phyloP scores from a whole-genome alignment of 2,329 filamentous ascomycete genomes.

The Colletotrichum liriopes region DNA sequence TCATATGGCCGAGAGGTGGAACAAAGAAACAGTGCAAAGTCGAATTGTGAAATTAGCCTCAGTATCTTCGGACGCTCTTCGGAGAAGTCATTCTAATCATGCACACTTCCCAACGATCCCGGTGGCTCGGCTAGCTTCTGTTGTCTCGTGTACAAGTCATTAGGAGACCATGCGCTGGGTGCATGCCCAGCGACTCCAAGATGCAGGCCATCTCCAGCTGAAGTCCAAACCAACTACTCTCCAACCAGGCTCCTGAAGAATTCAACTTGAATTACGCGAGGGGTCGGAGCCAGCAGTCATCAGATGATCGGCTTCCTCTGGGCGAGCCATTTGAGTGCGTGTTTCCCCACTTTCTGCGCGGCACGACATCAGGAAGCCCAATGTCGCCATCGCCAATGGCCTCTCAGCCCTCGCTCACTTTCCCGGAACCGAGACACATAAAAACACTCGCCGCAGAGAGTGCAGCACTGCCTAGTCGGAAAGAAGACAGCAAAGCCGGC shows the following conservation, averaged over 20 bases:
- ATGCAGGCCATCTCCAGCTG: neutral
- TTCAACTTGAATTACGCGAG: neutral
- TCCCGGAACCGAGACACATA: neutral
- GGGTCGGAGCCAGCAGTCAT: neutral
- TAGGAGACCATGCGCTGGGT: too few species aligned
- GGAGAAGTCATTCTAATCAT: neutral
- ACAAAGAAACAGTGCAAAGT: conserved; percentile 14
- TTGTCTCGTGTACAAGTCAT: neutral
- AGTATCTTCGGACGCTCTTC: neutral
- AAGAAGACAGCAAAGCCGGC: neutral
- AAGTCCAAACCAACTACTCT: neutral
- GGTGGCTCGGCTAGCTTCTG: neutral
- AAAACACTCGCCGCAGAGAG: neutral
- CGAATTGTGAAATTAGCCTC: neutral
- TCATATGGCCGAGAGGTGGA: conserved; percentile 38
- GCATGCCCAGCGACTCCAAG: neutral
- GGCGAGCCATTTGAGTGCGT: neutral
- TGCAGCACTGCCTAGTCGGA: neutral
- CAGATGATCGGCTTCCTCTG: conserved; percentile 1
- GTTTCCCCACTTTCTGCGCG: conserved; percentile 29
- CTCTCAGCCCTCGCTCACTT: neutral
- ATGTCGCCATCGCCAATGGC: conserved; percentile 32
- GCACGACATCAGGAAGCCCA: conserved; percentile 28
- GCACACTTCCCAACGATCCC: too few species aligned
- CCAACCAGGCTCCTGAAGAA: neutral